Evolutionary conservation across 1,284 basidiomycete genomes (phyloP).

Genomic region (Leccinum proximum): DNA sequence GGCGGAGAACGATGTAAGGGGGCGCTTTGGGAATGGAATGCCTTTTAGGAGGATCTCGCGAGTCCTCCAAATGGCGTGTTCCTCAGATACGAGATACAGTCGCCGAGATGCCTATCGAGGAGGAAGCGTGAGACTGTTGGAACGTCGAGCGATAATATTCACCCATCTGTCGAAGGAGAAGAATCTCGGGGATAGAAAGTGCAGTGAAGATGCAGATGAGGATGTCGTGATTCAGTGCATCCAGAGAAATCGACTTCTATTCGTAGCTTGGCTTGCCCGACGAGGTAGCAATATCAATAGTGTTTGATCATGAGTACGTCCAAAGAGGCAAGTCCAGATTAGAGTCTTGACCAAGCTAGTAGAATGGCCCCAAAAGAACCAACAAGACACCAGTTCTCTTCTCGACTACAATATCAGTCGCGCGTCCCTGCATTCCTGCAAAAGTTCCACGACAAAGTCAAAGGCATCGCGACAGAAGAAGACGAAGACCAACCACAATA

Average conservation of each 20-base stretch:
- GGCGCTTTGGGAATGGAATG: constrained; percentile 43
- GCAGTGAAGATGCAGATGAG: constrained; percentile 45
- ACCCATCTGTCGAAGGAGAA: constrained; percentile 45
- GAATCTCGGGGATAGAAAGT: constrained; percentile 44
- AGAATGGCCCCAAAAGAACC: constrained; percentile 61
- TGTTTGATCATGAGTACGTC: neutral
- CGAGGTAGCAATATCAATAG: neutral
- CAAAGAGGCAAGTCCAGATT: constrained; percentile 20
- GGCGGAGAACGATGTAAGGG: constrained; percentile 32
- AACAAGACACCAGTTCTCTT: constrained; percentile 64
- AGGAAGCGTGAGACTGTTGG: neutral
- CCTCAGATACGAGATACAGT: constrained; percentile 39
- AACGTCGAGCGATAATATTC: neutral
- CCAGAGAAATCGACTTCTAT: constrained; percentile 22
- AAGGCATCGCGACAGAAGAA: constrained; percentile 45
- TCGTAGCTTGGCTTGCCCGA: neutral
- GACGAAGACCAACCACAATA: constrained; percentile 33
- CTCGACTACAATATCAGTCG: constrained; percentile 52
- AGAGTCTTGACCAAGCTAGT: neutral
- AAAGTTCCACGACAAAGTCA: constrained; percentile 55
- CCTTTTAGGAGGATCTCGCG: constrained; percentile 40
- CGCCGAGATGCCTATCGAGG: constrained; percentile 44
- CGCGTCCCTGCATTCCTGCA: constrained; percentile 57
- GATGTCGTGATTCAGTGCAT: constrained; percentile 42
- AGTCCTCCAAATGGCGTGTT: constrained; percentile 54